phyloP scores from a whole-genome alignment of 192 early-diverging fungal species.

The Tieghemiomyces parasiticus region DNA sequence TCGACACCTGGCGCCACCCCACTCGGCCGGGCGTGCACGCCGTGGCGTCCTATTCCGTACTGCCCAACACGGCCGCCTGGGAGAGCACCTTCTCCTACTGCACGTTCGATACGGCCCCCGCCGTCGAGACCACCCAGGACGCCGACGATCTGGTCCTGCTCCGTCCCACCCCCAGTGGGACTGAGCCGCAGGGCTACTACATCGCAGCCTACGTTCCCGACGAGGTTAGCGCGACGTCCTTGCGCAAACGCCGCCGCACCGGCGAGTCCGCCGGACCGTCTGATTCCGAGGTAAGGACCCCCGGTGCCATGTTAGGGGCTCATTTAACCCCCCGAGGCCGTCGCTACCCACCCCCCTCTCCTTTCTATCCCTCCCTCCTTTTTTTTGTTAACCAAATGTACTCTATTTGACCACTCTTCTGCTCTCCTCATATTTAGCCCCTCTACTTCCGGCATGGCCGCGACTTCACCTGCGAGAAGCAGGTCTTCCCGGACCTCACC shows the following conservation, averaged over 20 bases:
- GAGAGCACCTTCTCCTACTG: neutral
- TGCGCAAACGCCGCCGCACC: neutral
- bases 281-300: too few species aligned
- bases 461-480: constrained; percentile 7
- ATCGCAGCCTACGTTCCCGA: neutral
- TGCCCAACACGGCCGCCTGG: constrained; percentile 7
- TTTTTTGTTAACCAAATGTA: too few species aligned
- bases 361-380: too few species aligned
- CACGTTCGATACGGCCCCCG: constrained; percentile 2
- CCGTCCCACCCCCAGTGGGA: neutral
- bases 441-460: neutral
- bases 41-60: neutral
- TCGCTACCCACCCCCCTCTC: too few species aligned
- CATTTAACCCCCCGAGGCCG: too few species aligned
- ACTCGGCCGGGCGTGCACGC: constrained; percentile 2
- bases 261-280: too few species aligned
- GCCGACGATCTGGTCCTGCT: neutral
- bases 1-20: constrained; percentile 4
- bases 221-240: neutral
- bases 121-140: neutral
- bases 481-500: neutral
- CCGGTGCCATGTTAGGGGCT: too few species aligned
- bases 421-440: neutral
- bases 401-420: too few species aligned
- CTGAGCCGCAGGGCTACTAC: neutral